A percentile compares a stretch with the other conserved stretches of the same genome.
These are phyloP conservation scores for Symbiodinium natans DNA, from an alignment of 73 alveolate genomes.

Conservation along the genomic window DNA sequence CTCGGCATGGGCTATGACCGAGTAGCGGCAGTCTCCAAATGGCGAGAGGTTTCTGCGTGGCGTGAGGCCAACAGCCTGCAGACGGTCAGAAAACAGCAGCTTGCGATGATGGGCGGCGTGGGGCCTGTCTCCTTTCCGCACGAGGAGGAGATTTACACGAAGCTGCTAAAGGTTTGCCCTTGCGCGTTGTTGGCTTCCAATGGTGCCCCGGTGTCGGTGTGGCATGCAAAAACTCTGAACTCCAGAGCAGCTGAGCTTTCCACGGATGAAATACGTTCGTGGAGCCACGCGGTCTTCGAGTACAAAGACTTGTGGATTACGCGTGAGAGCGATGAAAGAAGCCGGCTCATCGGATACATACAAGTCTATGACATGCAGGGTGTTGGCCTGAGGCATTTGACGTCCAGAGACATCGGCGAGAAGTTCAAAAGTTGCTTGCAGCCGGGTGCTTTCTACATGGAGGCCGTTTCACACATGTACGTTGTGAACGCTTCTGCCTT, in stretches of 20 bases:
- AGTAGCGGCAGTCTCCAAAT: constrained; percentile 59
- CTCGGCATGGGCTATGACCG: constrained; percentile 84
- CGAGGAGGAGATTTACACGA: background rate
- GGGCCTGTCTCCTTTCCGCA: constrained; percentile 13
- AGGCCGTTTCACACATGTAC: constrained; percentile 79
- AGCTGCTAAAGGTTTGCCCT: constrained; percentile 60
- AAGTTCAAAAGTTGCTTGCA: constrained; percentile 43
- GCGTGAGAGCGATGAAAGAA: constrained; percentile 39
- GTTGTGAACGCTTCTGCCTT: constrained; percentile 58
- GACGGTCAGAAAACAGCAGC: constrained; percentile 23
- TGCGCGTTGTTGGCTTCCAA: constrained; percentile 45
- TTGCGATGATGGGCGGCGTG: background rate
- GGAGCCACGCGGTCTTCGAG: constrained; percentile 91
- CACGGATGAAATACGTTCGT: background rate
- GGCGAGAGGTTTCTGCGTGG: constrained; percentile 70
- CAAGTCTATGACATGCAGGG: constrained; percentile 86
- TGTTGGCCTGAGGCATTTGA: constrained; percentile 49
- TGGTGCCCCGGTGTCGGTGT: constrained; percentile 81
- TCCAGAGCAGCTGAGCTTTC: background rate
- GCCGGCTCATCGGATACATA: constrained; percentile 30
- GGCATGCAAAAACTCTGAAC: constrained; percentile 59
- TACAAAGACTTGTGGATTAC: constrained; percentile 68
- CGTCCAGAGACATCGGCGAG: constrained; percentile 48
- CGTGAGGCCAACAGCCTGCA: constrained; percentile 30
- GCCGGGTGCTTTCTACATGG: constrained; percentile 68